Evolutionary conservation across 2,329 filamentous ascomycete species (phyloP).

Genomic region (Hypoxylon sp.): DNA sequence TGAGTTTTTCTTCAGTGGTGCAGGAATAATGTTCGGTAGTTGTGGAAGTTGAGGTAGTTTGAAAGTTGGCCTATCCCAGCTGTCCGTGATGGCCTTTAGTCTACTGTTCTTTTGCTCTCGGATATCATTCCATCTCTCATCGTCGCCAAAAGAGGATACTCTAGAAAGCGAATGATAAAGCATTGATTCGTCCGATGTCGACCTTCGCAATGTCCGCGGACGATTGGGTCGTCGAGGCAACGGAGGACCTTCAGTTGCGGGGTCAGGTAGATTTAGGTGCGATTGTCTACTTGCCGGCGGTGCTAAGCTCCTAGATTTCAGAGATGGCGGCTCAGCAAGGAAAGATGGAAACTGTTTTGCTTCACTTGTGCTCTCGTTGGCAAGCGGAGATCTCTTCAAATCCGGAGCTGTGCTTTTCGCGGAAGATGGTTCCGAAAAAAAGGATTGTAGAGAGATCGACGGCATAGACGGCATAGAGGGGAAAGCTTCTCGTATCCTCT

Average conservation of each 20-base stretch:
- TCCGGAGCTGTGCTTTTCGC: conserved; percentile 44
- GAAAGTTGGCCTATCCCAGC: conserved; percentile 82
- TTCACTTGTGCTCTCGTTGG: conserved; percentile 38
- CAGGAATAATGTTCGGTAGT: conserved; percentile 65
- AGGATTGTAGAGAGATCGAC: conserved; percentile 64
- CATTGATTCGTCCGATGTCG: conserved; percentile 82
- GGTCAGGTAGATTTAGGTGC: conserved; percentile 15
- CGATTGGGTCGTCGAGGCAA: conserved; percentile 45
- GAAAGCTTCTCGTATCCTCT: conserved; percentile 67
- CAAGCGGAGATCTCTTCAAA: conserved; percentile 42
- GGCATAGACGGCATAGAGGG: conserved; percentile 67
- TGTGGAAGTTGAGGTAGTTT: conserved; percentile 75
- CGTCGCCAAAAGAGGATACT: conserved; percentile 86
- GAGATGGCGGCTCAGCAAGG: conserved; percentile 16
- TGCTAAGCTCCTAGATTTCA: conserved; percentile 12
- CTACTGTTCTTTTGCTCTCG: conserved; percentile 88
- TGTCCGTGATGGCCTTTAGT: conserved; percentile 91
- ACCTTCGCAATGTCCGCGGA: conserved; percentile 64
- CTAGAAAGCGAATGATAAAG: conserved; percentile 81
- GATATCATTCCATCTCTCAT: conserved; percentile 82
- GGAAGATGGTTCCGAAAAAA: conserved; percentile 55
- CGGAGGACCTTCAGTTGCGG: conserved; percentile 28
- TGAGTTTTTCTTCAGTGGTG: conserved; percentile 49
- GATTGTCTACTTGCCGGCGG: conserved; percentile 30
- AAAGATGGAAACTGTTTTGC: conserved; percentile 35